Evolutionary conservation across 164 flowering plant genomes (phyloP).

Genomic region (Berberis thunbergii): DNA sequence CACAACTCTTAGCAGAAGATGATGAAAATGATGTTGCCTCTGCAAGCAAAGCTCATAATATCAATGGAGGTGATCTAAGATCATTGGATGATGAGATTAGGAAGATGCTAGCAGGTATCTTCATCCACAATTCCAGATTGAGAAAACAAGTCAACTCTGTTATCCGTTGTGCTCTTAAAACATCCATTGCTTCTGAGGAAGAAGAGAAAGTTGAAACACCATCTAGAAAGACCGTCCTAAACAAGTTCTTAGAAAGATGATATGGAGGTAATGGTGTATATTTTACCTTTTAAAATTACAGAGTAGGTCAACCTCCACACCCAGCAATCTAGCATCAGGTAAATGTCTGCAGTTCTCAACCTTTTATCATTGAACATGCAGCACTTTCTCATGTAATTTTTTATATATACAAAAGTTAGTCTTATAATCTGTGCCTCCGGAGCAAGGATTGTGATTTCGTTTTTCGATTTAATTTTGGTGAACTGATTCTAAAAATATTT

Average conservation of each 20-base stretch:
- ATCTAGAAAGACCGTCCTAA: conserved; percentile 45
- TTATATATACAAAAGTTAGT: conserved; percentile 4
- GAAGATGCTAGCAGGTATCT: conserved; percentile 41
- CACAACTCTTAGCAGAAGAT: conserved; percentile 40
- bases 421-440: background rate
- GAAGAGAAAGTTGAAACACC: conserved; percentile 26
- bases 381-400: conserved; percentile 16
- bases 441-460: no score
- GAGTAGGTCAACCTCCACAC: conserved; percentile 1
- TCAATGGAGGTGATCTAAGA: conserved; percentile 15
- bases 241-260: conserved; percentile 55
- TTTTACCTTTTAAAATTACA: background rate
- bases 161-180: conserved; percentile 35
- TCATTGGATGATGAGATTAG: conserved; percentile 34
- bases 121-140: conserved; percentile 51
- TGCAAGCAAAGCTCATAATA: conserved; percentile 1
- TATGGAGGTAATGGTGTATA: conserved; percentile 6
- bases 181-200: conserved; percentile 25
- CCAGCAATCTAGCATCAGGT: background rate
- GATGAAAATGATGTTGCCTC: conserved; percentile 17
- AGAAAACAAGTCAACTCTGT: conserved; percentile 64
- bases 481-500: no score
- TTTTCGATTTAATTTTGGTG: no score
- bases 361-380: background rate
- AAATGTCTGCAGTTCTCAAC: conserved; percentile 2